phyloP scores from a whole-genome alignment of 305 asterid genomes.

The Solanum hybrid region DNA sequence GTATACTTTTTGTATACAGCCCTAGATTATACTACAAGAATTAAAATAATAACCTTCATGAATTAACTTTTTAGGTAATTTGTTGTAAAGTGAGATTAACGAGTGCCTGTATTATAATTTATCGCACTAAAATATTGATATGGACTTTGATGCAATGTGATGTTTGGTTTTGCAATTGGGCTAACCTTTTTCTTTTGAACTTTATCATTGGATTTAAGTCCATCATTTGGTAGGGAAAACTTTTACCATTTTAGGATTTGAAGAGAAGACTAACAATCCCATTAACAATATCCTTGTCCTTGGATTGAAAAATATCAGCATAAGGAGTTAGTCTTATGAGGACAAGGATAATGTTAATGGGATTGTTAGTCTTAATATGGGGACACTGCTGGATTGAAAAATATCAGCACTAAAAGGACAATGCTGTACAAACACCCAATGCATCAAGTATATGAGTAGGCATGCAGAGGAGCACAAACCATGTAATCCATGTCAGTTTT shows the following conservation, averaged over 20 bases:
- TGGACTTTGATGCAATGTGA: neutral
- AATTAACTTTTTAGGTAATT: neutral
- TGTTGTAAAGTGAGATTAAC: neutral
- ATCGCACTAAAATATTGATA: neutral
- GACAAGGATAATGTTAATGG: neutral
- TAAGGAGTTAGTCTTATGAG: neutral
- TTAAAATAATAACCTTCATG: neutral
- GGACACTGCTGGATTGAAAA: neutral
- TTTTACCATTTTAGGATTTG: neutral
- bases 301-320: neutral
- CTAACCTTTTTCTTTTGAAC: neutral
- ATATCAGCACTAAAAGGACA: neutral
- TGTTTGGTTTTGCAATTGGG: neutral
- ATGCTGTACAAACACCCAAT: neutral
- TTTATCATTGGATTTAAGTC: neutral
- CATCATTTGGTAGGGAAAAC: neutral
- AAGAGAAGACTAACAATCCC: neutral
- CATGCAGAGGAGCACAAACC: slow-evolving; percentile 40
- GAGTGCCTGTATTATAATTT: neutral
- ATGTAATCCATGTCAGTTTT: slow-evolving; percentile 40
- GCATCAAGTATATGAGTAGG: neutral
- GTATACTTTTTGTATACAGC: neutral
- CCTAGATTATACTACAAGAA: neutral
- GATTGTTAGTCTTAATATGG: neutral
- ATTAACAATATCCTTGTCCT: neutral